These are phyloP conservation scores for Nitzschia inconspicua DNA, from an alignment of 108 stramenopile species.

Conservation along the genomic window DNA sequence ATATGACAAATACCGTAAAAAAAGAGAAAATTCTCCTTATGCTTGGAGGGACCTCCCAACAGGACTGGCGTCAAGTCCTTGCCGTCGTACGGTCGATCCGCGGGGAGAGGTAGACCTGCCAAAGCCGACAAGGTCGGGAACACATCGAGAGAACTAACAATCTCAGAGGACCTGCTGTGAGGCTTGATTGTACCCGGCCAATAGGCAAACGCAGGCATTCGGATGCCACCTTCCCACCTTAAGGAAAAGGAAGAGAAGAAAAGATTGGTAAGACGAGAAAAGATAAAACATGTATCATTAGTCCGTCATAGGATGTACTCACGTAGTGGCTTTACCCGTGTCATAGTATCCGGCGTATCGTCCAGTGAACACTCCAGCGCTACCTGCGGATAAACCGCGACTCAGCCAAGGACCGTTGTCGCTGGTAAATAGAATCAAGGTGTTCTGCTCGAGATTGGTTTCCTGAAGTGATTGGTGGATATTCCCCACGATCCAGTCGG, in stretches of 20 bases:
- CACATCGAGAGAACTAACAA: conserved; percentile 40
- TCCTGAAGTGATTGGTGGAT: conserved; percentile 20
- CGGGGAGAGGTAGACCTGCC: conserved; percentile 36
- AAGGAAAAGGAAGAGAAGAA: too few species aligned
- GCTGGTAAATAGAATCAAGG: conserved; percentile 39
- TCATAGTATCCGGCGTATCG: conserved; percentile 27
- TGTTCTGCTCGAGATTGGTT: conserved; percentile 30
- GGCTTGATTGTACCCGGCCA: conserved; percentile 39
- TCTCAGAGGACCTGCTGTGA: conserved; percentile 23
- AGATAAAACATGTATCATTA: too few species aligned
- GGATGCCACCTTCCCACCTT: conserved; percentile 49
- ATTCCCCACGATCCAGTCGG: conserved; percentile 43
- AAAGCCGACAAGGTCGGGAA: conserved; percentile 43
- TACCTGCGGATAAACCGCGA: conserved; percentile 18
- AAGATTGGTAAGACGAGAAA: too few species aligned
- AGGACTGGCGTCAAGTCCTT: conserved; percentile 32
- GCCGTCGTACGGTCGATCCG: conserved; percentile 34
- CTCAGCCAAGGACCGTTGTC: conserved; percentile 49
- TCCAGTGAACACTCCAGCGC: conserved; percentile 36
- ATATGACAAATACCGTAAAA: conserved; percentile 30
- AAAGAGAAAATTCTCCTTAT: conserved; percentile 38
- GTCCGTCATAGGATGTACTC: too few species aligned
- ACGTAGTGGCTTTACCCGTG: conserved; percentile 45
- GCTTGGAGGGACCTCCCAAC: conserved; percentile 19
- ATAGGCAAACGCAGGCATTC: conserved; percentile 40